Percentiles rank a stretch among this genome's conserved stretches.
phyloP scores from a whole-genome alignment of 208 protist species.

The Acanthamoeba castellanii region DNA sequence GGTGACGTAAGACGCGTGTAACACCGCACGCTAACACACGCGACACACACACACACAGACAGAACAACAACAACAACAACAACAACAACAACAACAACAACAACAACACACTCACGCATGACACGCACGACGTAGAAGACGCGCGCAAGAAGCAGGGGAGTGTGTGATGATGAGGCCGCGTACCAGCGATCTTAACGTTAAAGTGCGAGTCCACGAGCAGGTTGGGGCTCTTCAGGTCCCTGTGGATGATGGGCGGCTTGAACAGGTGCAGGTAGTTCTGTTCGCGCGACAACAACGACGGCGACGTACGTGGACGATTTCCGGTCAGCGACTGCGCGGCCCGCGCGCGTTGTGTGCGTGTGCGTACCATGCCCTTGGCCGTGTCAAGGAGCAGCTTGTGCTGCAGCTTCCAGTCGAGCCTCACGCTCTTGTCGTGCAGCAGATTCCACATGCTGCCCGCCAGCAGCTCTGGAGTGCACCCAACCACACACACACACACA shows the following conservation, averaged over 20 bases:
- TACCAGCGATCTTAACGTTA: conserved; percentile 44
- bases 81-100: no score
- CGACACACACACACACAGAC: background rate
- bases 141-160: no score
- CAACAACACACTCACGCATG: no score
- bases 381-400: conserved; percentile 8
- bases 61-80: no score
- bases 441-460: conserved; percentile 62
- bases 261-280: conserved; percentile 76
- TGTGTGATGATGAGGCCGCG: no score
- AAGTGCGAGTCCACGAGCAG: conserved; percentile 54
- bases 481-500: no score
- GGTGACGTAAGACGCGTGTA: no score
- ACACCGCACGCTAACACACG: background rate
- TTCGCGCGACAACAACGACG: background rate
- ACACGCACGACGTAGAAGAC: no score
- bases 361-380: conserved; percentile 67
- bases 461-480: no score
- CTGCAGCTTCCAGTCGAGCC: conserved; percentile 47
- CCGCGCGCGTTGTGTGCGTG: no score
- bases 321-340: background rate
- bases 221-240: conserved; percentile 74
- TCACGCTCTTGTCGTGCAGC: conserved; percentile 37
- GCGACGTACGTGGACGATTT: no score
- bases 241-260: conserved; percentile 65